phyloP scores from a whole-genome alignment of 129 eudicot species.

The Centaurea solstitialis region DNA sequence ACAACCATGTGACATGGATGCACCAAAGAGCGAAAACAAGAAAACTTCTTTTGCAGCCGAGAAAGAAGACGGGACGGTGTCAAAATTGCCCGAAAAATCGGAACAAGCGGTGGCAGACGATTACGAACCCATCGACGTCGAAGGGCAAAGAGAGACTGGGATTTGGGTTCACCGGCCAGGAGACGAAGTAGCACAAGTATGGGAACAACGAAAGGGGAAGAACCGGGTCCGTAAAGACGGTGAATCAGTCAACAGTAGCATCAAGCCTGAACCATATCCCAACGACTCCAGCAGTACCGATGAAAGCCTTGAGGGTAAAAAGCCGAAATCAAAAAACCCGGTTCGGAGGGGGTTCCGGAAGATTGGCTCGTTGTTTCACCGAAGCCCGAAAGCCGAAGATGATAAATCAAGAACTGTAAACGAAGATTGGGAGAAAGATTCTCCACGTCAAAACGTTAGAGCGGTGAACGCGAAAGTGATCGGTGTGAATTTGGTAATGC shows the following conservation, averaged over 20 bases:
- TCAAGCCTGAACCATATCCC: conserved; percentile 18
- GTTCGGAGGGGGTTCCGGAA: conserved; percentile 57
- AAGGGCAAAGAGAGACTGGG: conserved; percentile 78
- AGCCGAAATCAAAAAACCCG: conserved; percentile 34
- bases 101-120: conserved; percentile 32
- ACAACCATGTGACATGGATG: conserved; percentile 32
- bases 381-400: conserved; percentile 39
- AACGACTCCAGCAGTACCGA: conserved; percentile 60
- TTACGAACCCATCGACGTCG: conserved; percentile 67
- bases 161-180: conserved; percentile 92
- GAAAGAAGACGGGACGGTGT: conserved; percentile 13
- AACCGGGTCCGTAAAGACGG: conserved; percentile 32
- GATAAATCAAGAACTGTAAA: conserved; percentile 28
- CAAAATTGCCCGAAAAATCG: neutral
- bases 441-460: conserved; percentile 52
- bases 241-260: conserved; percentile 32
- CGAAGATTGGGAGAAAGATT: conserved; percentile 26
- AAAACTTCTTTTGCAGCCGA: conserved; percentile 23
- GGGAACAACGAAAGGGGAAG: conserved; percentile 89
- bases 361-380: conserved; percentile 52
- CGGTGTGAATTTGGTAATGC: conserved; percentile 56
- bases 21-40: conserved; percentile 26
- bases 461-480: conserved; percentile 44
- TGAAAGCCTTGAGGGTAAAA: conserved; percentile 46
- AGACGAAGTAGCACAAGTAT: conserved; percentile 65